These are phyloP conservation scores for Citeromyces hawaiiensis DNA, from an alignment of 1,139 yeast species.

Conservation along the genomic window DNA sequence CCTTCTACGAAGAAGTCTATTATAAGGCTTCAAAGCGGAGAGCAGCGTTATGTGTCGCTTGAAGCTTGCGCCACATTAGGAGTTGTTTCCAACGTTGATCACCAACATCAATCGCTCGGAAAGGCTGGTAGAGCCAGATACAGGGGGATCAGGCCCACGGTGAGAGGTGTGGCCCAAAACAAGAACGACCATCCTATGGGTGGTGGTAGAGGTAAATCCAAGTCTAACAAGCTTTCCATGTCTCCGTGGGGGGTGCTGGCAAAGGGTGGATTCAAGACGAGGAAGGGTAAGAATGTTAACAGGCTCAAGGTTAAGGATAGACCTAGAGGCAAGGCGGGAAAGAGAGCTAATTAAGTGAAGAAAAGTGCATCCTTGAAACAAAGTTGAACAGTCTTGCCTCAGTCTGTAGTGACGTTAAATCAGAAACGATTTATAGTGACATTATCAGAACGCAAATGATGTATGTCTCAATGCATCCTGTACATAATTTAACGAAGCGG, in stretches of 20 bases:
- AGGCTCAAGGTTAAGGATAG: slow-evolving; percentile 78
- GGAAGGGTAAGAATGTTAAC: slow-evolving; percentile 79
- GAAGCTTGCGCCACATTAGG: slow-evolving; percentile 94
- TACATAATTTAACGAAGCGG: background rate
- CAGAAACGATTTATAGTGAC: background rate
- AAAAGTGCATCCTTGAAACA: background rate
- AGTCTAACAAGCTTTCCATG: slow-evolving; percentile 87
- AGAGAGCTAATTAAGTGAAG: slow-evolving; percentile 5
- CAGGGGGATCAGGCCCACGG: slow-evolving; percentile 88
- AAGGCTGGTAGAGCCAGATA: slow-evolving; percentile 95
- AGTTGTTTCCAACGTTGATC: slow-evolving; percentile 88
- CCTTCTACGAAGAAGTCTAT: slow-evolving; percentile 63
- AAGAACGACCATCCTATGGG: slow-evolving; percentile 98
- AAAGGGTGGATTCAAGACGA: slow-evolving; percentile 88
- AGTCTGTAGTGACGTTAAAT: background rate
- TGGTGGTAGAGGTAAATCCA: slow-evolving; percentile 99
- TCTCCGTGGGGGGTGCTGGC: slow-evolving; percentile 94
- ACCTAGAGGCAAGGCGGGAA: slow-evolving; percentile 38
- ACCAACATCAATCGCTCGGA: slow-evolving; percentile 82
- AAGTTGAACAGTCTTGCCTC: background rate
- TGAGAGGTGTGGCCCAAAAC: slow-evolving; percentile 98
- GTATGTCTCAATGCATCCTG: background rate
- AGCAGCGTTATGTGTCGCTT: slow-evolving; percentile 76
- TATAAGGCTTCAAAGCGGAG: slow-evolving; percentile 80
- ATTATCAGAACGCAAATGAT: background rate